These are phyloP conservation scores for Thelonectria discophora DNA, from an alignment of 2,329 filamentous ascomycete species.

Conservation along the genomic window DNA sequence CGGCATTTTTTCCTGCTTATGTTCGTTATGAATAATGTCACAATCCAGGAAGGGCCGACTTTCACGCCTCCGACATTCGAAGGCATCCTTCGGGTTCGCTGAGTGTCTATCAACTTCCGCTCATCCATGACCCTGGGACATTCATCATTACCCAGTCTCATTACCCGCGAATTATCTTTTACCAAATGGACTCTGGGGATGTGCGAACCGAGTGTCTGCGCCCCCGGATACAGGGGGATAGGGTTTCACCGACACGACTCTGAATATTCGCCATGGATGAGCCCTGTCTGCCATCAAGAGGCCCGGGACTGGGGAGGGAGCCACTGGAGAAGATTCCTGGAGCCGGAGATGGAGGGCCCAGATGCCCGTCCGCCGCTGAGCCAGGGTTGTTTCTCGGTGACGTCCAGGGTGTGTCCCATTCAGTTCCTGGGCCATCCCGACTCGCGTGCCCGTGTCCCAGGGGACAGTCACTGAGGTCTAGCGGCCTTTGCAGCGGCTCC, in stretches of 20 bases:
- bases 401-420: slow-evolving; percentile 28
- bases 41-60: slow-evolving; percentile 5
- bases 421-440: slow-evolving; percentile 29
- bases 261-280: slow-evolving; percentile 36
- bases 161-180: slow-evolving; percentile 27
- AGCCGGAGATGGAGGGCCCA: slow-evolving; percentile 38
- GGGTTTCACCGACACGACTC: slow-evolving; percentile 30
- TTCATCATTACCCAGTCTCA: slow-evolving; percentile 35
- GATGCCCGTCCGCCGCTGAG: slow-evolving; percentile 29
- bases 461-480: slow-evolving; percentile 44
- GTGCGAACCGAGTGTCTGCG: slow-evolving; percentile 40
- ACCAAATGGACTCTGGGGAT: slow-evolving; percentile 29
- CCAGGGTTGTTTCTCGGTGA: slow-evolving; percentile 28
- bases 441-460: slow-evolving; percentile 44
- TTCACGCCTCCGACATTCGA: background rate
- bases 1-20: background rate
- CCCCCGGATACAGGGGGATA: slow-evolving; percentile 31
- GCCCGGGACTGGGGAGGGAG: slow-evolving; percentile 28
- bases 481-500: slow-evolving; percentile 40
- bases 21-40: slow-evolving; percentile 9
- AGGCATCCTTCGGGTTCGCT: slow-evolving; percentile 31
- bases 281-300: slow-evolving; percentile 30
- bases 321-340: slow-evolving; percentile 39
- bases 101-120: slow-evolving; percentile 33
- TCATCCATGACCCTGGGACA: slow-evolving; percentile 33